Conservation (phyloP, 441 rosid genomes). For the Biscutella laevigata region DNA sequence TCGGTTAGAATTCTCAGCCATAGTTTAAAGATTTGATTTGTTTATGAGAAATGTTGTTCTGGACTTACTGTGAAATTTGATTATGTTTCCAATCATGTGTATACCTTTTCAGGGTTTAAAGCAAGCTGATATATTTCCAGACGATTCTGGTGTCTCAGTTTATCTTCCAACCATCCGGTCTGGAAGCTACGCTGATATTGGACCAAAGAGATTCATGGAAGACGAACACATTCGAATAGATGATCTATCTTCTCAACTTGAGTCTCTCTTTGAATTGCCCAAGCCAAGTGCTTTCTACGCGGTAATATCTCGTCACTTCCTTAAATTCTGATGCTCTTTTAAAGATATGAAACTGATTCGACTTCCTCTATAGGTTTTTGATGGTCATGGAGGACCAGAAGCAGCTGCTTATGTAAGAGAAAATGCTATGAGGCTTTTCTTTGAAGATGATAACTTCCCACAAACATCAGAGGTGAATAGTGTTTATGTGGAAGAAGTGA, state of each 20-base stretch:
- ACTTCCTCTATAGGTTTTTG: constrained; percentile 36
- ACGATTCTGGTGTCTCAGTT: constrained; percentile 31
- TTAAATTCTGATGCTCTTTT: neutral
- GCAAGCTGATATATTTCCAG: constrained; percentile 27
- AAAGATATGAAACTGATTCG: neutral
- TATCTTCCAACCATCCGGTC: constrained; percentile 60
- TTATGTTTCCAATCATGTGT: neutral
- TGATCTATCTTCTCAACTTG: constrained; percentile 41
- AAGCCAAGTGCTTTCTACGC: constrained; percentile 52
- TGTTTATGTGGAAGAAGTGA: constrained; percentile 38
- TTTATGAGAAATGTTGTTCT: neutral
- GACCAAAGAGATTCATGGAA: constrained; percentile 26
- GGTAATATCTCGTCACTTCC: constrained; percentile 20
- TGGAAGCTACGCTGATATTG: constrained; percentile 30
- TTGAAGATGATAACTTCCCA: constrained; percentile 47
- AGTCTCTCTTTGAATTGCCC: constrained; percentile 31
- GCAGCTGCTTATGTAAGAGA: constrained; percentile 43
- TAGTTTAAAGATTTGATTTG: neutral
- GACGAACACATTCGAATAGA: too few relatives aligned
- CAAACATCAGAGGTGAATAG: constrained; percentile 43
- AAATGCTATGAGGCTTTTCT: constrained; percentile 40
- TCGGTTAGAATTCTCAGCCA: too few relatives aligned
- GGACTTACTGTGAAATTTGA: neutral
- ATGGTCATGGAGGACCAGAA: constrained; percentile 75
- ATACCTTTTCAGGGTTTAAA: constrained; percentile 4